Evolutionary conservation across 2,329 filamentous ascomycete genomes (phyloP), one percentile per base, ranked within the genome.

Genomic region (Claviceps sp.): DNA sequence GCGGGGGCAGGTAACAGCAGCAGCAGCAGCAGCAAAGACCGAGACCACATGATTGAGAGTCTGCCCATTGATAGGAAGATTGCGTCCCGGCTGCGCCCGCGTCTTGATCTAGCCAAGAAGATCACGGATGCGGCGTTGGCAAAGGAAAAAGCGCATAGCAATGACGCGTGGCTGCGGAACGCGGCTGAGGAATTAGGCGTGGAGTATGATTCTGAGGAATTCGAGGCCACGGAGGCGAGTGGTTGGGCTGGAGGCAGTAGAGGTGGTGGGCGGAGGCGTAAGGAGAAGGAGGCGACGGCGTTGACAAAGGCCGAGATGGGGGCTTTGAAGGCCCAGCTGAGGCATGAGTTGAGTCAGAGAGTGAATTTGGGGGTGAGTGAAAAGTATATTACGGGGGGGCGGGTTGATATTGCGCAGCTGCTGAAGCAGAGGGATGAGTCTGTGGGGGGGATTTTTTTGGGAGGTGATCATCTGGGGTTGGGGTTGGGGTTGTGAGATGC

Each of bases 121-220:
- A 83, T 98, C 14, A 85, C 89, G 0, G 91, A 97, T 61, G 79
- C 86, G 1, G 75, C 75, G 1, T 78, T 93, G 8, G 91, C 90
- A 7, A 95, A 95, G 69, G 88, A 94, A 63, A 95, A 91, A 69
- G 81, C 84, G 9, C 81, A 80, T 52, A 85, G 85, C 61, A 87
- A 95, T 59, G 87, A 95, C 58, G 81, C 88, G 52, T 93, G 90
- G 82, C 73, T 97, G 60, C 81, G 81, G 44, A 80, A 79, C 47
- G 90, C 89, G 0, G 93, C 93, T 0, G 89, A 96, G 53, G 91
- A 97, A 57, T 75, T 98, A 0, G 93, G 93, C 1, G 87, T 97
- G 0, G 91, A 96, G 50, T 95, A 95, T 63, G 89, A 97, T 63
- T 86, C 82, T 55, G 89, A 95, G 38, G 88, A 94, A 46, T 84